Percentiles rank a stretch among this genome's conserved stretches.
phyloP scores from a whole-genome alignment of 2,329 filamentous ascomycete genomes.

The Fusarium nisikadoi region DNA sequence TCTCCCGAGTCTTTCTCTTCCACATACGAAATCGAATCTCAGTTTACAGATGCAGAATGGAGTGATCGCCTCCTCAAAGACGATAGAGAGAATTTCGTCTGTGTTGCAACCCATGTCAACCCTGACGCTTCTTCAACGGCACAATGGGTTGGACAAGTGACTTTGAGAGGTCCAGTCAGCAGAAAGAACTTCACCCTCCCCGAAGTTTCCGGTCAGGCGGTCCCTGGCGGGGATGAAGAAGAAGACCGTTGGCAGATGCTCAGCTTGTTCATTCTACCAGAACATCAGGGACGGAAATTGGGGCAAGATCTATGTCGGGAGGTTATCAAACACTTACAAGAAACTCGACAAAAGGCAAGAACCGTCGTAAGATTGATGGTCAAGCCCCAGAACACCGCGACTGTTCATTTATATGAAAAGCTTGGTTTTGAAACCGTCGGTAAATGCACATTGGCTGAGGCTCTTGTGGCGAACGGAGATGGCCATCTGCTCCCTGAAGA shows the following conservation, averaged over 20 bases:
- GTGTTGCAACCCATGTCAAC: rapidly evolving
- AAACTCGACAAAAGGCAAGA: neutral
- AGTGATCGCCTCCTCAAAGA: neutral
- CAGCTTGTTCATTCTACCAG: neutral
- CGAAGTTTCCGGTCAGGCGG: rapidly evolving
- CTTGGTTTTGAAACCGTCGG: neutral
- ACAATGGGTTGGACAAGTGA: neutral
- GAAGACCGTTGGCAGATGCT: neutral
- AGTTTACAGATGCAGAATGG: neutral
- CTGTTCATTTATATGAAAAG: neutral
- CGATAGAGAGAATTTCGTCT: neutral
- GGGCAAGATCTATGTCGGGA: neutral
- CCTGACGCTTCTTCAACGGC: rapidly evolving
- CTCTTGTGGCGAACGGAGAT: neutral
- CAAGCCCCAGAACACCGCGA: neutral
- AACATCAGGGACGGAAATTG: neutral
- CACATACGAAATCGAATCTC: neutral
- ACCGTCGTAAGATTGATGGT: neutral
- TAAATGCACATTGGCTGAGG: neutral
- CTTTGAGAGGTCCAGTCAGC: rapidly evolving
- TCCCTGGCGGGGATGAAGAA: rapidly evolving
- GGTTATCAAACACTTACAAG: rapidly evolving
- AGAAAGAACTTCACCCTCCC: rapidly evolving
- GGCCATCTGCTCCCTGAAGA: neutral
- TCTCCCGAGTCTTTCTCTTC: neutral